A percentile compares a stretch with the other conserved stretches of the same genome.
Evolutionary conservation across 345 rosid species (phyloP).

Genomic region (Heritiera fomes): DNA sequence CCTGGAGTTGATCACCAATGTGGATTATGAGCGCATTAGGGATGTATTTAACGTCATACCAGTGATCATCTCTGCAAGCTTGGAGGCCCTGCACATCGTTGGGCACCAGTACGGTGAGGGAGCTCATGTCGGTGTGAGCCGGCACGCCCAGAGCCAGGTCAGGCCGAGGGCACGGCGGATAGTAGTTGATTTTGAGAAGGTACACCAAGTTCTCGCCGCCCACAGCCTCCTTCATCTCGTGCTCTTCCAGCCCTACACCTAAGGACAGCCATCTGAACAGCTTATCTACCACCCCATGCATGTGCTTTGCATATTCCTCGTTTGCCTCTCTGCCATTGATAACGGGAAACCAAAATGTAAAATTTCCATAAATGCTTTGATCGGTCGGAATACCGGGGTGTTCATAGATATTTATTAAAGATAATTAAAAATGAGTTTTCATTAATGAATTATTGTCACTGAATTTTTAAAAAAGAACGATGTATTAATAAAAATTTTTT

Average conservation of each 20-base stretch:
- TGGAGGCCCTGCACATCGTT: slow-evolving; percentile 89
- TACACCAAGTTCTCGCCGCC: slow-evolving; percentile 71
- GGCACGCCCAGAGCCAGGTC: slow-evolving; percentile 79
- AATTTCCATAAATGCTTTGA: too few relatives aligned
- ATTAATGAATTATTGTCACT: too few relatives aligned
- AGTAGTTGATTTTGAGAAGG: slow-evolving; percentile 80
- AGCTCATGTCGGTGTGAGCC: slow-evolving; percentile 73
- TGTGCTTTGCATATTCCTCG: slow-evolving; percentile 58
- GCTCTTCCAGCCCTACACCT: slow-evolving; percentile 61
- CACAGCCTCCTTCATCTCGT: slow-evolving; percentile 46
- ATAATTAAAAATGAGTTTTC: too few relatives aligned
- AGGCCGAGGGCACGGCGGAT: slow-evolving; percentile 89
- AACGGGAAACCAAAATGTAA: too few relatives aligned
- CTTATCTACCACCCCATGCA: slow-evolving; percentile 52
- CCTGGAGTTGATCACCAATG: slow-evolving; percentile 83
- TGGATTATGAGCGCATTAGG: slow-evolving; percentile 75
- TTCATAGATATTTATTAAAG: too few relatives aligned
- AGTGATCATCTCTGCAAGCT: slow-evolving; percentile 56
- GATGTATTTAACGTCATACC: slow-evolving; percentile 71
- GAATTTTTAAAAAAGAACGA: too few relatives aligned
- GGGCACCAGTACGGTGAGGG: slow-evolving; percentile 76
- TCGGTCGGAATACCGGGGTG: too few relatives aligned
- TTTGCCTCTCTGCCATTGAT: slow-evolving; percentile 57
- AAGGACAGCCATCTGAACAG: slow-evolving; percentile 48
- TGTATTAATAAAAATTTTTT: too few relatives aligned